Base-by-base conservation (phyloP, 164 flowering plant genomes). In the Piper betle region DNA sequence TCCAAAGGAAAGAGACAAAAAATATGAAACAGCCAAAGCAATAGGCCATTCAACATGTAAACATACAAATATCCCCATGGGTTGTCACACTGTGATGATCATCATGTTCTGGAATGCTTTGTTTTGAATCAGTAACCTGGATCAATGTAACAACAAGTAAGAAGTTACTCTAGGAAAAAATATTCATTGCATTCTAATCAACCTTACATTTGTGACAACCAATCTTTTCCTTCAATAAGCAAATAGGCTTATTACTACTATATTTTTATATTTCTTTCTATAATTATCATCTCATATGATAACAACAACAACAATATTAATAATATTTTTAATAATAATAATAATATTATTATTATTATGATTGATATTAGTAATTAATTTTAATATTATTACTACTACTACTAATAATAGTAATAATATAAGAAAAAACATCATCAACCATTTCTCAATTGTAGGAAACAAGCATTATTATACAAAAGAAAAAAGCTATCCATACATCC, bases 31-130 rank as follows among this genome's bases (percentile, higher is more conserved):
- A 37, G 43, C 37, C 11, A 20, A 4, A 52, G 17, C 20, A n/a
- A 25, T 15, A 20, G 38, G 18, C 52, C 11, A 4, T 20, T 20
- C 40, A 15, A 11, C 1, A 25, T 37, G 10, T 52, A 10, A 50
- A 71, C 60, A 41, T 70, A 46, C 50, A 46, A 46, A 5, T 46
- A 2, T 46, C 15, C 3, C 50, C 97, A 72, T 68, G 74, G 13
- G 82, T 82, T 57, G 84, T 85, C 17, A 95, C 96, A 39, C 96
- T 84, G 68, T 86, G 85, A 78, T 85, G 91, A 75, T 94, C 99
- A 83, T 90, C 92, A 62, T 78, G 68, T 67, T 90, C 93, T 46
- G 97, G 84, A 66, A 84, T 84, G 3, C 68, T 74, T 76, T 5
- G 72, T 67, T 42, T 75, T 61, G 50, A 62, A 50, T 37, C 62